A percentile compares a stretch with the other conserved stretches of the same genome.
phyloP scores from a whole-genome alignment of 1,284 basidiomycete genomes.

The Marasmius oreades region DNA sequence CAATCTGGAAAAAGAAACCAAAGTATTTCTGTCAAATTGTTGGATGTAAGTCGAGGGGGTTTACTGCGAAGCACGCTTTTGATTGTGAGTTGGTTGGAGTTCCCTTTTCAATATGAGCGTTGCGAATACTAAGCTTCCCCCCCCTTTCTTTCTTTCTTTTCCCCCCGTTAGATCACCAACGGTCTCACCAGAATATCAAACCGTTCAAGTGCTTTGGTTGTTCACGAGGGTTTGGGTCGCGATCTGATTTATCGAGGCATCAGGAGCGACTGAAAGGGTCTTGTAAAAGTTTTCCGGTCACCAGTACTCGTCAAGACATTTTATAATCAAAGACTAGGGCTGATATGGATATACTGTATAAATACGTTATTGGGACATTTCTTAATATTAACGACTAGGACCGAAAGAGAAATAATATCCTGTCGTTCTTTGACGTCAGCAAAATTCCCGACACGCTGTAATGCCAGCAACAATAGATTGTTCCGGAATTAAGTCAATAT shows the following conservation, averaged over 20 bases:
- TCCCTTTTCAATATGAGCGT: background rate
- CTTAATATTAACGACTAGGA: too few relatives aligned
- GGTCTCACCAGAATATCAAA: background rate
- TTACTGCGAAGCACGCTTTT: background rate
- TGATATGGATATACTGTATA: too few relatives aligned
- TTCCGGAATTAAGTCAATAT: too few relatives aligned
- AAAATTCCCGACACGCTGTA: too few relatives aligned
- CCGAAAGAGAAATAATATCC: too few relatives aligned
- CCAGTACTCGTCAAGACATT: too few relatives aligned
- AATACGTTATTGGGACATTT: too few relatives aligned
- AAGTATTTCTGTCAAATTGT: background rate
- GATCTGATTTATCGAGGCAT: constrained; percentile 4
- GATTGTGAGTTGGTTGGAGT: background rate
- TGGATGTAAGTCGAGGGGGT: background rate
- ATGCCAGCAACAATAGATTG: too few relatives aligned
- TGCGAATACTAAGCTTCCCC: background rate
- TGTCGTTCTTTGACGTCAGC: too few relatives aligned
- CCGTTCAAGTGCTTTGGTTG: background rate
- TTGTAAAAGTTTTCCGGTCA: too few relatives aligned
- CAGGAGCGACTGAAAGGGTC: constrained; percentile 31
- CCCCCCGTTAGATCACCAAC: background rate
- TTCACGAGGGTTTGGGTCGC: background rate
- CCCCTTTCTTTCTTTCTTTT: too few relatives aligned
- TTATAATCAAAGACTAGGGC: too few relatives aligned
- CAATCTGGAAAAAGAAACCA: background rate